Evolutionary conservation across 2,329 filamentous ascomycete genomes (phyloP).

Genomic region (Coniochaeta pulveracea): DNA sequence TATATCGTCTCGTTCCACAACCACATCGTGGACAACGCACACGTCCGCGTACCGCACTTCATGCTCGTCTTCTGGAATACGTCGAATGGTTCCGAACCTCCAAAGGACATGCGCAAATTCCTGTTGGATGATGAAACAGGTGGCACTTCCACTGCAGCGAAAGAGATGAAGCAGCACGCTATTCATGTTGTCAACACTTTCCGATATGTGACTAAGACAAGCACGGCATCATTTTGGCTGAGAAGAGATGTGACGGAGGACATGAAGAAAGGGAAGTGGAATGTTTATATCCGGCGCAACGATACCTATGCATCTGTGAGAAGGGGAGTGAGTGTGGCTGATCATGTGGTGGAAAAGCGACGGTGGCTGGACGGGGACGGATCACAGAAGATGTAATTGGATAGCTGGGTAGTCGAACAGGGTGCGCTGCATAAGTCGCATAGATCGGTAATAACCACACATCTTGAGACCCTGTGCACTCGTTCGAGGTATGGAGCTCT

Average conservation of each 20-base stretch:
- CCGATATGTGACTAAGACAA: neutral
- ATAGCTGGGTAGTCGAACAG: too few species aligned
- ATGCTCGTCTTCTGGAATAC: slow-evolving; percentile 2
- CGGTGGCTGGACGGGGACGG: too few species aligned
- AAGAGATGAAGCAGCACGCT: neutral
- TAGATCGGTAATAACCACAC: too few species aligned
- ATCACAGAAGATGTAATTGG: too few species aligned
- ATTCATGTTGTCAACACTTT: neutral
- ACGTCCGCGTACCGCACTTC: neutral
- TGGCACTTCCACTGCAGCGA: neutral
- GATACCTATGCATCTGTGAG: neutral
- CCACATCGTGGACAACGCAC: neutral
- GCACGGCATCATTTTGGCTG: neutral
- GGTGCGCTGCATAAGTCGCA: too few species aligned
- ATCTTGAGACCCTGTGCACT: too few species aligned
- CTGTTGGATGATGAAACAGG: neutral
- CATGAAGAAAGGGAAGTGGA: neutral
- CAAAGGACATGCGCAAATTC: neutral
- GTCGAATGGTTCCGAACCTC: neutral
- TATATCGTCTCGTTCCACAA: neutral
- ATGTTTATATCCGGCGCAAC: neutral
- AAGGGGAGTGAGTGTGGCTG: neutral
- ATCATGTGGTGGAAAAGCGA: neutral
- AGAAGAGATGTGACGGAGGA: neutral
- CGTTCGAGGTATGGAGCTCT: too few species aligned